Conservation (phyloP, 148 eudicot species). For the Pharnaceum exiguum region DNA sequence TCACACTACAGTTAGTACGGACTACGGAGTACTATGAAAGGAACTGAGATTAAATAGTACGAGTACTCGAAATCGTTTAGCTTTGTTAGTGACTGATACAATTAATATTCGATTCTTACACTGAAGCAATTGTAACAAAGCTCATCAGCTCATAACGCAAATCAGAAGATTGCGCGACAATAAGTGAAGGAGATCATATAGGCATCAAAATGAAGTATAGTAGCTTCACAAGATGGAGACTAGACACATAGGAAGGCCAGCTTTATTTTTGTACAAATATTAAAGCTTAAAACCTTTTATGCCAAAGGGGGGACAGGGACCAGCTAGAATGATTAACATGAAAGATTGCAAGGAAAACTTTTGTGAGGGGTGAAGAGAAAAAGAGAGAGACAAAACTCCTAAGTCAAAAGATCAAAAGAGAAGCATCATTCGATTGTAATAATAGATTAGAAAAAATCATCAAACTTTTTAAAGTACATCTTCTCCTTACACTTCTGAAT, state of each 20-base stretch:
- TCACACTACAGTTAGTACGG: no score
- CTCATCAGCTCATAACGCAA: no score
- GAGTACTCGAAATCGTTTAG: no score
- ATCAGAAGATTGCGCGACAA: background rate
- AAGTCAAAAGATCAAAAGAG: constrained; percentile 37
- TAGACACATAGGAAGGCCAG: constrained; percentile 14
- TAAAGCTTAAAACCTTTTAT: background rate
- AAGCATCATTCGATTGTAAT: constrained; percentile 22
- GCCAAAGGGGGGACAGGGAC: constrained; percentile 28
- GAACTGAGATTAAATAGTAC: no score
- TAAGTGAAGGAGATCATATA: background rate
- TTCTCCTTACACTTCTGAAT: no score
- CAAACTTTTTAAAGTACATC: constrained; percentile 9
- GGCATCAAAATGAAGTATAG: background rate
- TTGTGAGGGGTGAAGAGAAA: no score
- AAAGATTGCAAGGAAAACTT: constrained; percentile 5
- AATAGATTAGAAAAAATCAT: constrained; percentile 23
- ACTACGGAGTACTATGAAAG: no score
- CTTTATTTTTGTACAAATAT: background rate
- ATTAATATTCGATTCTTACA: no score
- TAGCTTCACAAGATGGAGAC: constrained; percentile 19
- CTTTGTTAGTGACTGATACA: no score
- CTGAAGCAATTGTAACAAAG: no score
- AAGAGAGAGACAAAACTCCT: constrained; percentile 11
- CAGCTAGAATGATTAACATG: constrained; percentile 19